Evolutionary conservation across 345 rosid genomes (phyloP).

Genomic region (Boechera divaricarpa): DNA sequence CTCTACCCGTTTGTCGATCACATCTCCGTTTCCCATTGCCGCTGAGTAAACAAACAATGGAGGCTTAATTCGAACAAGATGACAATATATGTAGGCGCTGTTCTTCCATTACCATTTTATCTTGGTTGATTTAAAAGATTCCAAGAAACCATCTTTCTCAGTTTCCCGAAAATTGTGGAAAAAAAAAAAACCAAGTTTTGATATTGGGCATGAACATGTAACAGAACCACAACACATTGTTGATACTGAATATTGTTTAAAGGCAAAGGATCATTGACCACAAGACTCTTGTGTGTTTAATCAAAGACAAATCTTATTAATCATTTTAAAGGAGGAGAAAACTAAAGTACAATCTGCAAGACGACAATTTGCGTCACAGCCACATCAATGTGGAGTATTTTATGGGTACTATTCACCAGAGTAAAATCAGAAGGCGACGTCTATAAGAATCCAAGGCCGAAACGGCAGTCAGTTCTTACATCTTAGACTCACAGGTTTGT

Average conservation of each 20-base stretch:
- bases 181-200: too few relatives aligned
- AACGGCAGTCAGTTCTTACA: background rate
- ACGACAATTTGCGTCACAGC: background rate
- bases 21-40: too few relatives aligned
- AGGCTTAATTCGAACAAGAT: too few relatives aligned
- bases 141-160: too few relatives aligned
- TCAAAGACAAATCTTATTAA: background rate
- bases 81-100: too few relatives aligned
- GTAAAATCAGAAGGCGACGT: background rate
- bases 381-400: background rate
- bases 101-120: too few relatives aligned
- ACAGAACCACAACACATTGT: background rate
- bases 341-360: background rate
- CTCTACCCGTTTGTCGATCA: too few relatives aligned
- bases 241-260: background rate
- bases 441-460: background rate
- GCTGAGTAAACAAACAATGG: too few relatives aligned
- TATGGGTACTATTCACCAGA: background rate
- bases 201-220: too few relatives aligned
- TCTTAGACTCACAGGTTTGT: conserved; percentile 22
- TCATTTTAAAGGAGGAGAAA: background rate
- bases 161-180: too few relatives aligned
- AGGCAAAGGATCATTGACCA: background rate
- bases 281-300: background rate
- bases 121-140: too few relatives aligned